Base-by-base conservation (phyloP, 768 basidiomycete species). In the Phanerodontia chrysosporium region DNA sequence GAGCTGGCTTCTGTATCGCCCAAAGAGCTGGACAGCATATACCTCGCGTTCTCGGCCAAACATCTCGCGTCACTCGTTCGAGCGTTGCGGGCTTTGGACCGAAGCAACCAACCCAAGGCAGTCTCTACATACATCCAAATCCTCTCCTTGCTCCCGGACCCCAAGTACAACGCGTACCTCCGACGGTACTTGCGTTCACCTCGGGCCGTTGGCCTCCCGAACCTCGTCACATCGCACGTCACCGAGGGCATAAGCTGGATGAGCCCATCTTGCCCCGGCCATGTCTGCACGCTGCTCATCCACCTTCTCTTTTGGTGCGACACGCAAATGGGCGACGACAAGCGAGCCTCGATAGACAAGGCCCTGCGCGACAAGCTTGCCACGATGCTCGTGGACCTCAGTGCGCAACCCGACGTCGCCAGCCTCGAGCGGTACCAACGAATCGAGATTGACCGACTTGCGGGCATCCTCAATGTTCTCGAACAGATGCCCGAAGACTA, bases 291-390 rank as follows among this genome's bases (percentile, higher is more conserved):
- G 24, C 53, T 25, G n/a, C 22, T 25, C 24, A 24, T n/a, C 39
- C 13, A 39, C 44, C 27, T 55, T 1, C 55, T 56, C 12, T 32
- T 32, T 28, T 56, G 27, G 27, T 56, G 55, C 55, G 55, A 45
- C 55, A 48, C 45, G 21, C 24, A 22, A 1, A 45, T 56, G 55
- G 55, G 55, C 42, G 55, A 56, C 55, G 55, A 56, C 55, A 14
- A 35, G 53, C 22, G 30, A 6, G 22, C 53, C 8, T 39, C 36
- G 7, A 29, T 44, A 16, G 36, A 39, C 53, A 27, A 27, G 3
- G 22, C 36, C 6, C 7, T 28, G 27, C 53, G 53, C 36, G 29
- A 22, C 12, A 5, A 14, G 27, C 25, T 44, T 27, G 35, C 52
- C 7, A 36, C 5, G 52, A 32, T 21, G 35, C 52, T 53, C 21